Conservation (phyloP, 2,329 filamentous ascomycete species). For the Arthrinium phaeospermum region DNA sequence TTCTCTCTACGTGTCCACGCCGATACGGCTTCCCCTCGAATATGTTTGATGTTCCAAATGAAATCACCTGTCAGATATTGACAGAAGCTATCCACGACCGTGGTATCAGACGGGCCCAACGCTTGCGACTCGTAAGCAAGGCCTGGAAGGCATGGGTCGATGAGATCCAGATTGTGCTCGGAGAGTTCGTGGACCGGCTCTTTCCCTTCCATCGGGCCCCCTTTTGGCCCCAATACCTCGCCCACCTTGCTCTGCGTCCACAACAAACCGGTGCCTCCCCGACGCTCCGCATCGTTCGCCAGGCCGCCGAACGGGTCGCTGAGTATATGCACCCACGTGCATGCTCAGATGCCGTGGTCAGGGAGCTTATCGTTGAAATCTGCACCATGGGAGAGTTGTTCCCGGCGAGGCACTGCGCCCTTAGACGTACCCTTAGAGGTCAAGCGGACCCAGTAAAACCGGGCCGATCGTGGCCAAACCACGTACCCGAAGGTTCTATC, state of each 20-base stretch:
- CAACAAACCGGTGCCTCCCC: no score
- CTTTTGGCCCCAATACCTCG: neutral
- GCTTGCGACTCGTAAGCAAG: neutral
- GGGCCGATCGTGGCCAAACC: no score
- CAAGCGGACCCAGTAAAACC: no score
- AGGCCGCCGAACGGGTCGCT: neutral
- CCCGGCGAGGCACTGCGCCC: no score
- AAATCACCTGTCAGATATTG: neutral
- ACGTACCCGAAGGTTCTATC: no score
- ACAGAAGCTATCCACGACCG: neutral
- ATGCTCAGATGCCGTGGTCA: neutral
- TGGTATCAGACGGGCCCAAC: no score
- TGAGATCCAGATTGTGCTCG: neutral
- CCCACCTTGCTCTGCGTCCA: neutral
- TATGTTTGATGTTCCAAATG: neutral
- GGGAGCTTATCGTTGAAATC: neutral
- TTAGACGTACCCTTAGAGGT: no score
- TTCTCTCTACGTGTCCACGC: no score
- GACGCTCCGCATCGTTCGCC: neutral
- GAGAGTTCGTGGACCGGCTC: neutral
- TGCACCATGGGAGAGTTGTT: no score
- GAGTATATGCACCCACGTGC: neutral
- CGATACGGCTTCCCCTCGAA: no score
- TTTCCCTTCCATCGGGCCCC: neutral
- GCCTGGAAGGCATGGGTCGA: neutral